Evolutionary conservation across 2,329 filamentous ascomycete species (phyloP).

Genomic region (Epichloe hybrida): DNA sequence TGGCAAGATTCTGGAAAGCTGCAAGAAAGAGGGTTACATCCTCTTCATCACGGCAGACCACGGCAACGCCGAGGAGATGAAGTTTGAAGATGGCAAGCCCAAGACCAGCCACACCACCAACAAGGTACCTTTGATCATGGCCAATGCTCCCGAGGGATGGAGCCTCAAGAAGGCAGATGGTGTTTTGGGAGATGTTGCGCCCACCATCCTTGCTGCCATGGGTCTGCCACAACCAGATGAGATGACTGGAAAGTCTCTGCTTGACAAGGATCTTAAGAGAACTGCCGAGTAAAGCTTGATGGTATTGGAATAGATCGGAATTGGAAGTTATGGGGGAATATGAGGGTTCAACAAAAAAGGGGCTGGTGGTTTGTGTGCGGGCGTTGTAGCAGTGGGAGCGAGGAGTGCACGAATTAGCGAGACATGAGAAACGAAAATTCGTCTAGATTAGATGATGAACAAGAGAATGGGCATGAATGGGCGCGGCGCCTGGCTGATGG

Average conservation of each 20-base stretch:
- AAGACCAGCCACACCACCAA: constrained; percentile 98
- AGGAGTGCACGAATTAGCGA: not conserved
- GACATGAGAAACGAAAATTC: not conserved
- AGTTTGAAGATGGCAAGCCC: constrained; percentile 86
- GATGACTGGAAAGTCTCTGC: constrained; percentile 78
- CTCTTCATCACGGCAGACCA: constrained; percentile 95
- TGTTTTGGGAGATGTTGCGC: constrained; percentile 93
- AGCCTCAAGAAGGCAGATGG: constrained; percentile 71
- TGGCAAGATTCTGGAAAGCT: constrained; percentile 79
- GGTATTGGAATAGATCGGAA: too few species aligned
- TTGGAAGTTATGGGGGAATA: too few species aligned
- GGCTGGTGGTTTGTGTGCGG: constrained; percentile 3
- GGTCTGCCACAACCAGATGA: constrained; percentile 79
- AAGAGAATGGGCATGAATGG: not conserved
- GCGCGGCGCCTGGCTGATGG: constrained; percentile 1
- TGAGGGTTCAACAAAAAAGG: not conserved
- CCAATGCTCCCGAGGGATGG: constrained; percentile 85
- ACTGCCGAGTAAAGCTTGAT: constrained; percentile 11
- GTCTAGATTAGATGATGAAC: constrained; percentile 4
- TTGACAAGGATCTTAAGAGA: constrained; percentile 53
- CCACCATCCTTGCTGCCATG: constrained; percentile 85
- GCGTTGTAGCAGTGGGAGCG: not conserved
- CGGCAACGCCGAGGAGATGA: constrained; percentile 98
- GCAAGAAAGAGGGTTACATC: constrained; percentile 84
- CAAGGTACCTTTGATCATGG: constrained; percentile 96